Percentiles rank a stretch among this genome's conserved stretches.
These are phyloP conservation scores for Phialophora chinensis DNA, from an alignment of 2,329 filamentous ascomycete genomes.

Conservation along the genomic window DNA sequence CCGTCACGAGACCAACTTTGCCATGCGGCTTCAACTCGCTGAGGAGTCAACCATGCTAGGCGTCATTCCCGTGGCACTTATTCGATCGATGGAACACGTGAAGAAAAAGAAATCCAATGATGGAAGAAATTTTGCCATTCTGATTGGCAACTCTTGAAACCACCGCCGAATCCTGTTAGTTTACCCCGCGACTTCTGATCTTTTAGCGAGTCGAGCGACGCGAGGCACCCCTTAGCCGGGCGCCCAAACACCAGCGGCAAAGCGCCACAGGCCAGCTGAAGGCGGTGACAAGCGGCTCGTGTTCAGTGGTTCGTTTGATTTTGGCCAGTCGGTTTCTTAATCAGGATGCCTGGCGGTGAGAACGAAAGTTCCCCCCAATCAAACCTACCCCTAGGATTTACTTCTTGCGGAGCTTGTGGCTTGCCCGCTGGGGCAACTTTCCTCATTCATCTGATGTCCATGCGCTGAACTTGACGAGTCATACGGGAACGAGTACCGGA, in stretches of 20 bases:
- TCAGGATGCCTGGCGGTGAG: constrained; percentile 14
- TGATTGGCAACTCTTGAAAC: neutral
- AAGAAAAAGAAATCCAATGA: constrained; percentile 2
- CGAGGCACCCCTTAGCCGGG: neutral
- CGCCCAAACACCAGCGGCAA: neutral
- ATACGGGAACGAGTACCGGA: constrained; percentile 9
- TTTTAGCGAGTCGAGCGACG: neutral
- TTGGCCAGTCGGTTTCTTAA: neutral
- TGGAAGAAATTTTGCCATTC: neutral
- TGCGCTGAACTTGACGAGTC: neutral
- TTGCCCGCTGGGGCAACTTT: constrained; percentile 15
- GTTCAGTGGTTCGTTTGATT: neutral
- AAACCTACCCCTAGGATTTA: neutral
- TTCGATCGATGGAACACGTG: neutral
- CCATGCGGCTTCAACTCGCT: constrained; percentile 4
- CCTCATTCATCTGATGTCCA: constrained; percentile 11
- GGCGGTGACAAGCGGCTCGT: constrained; percentile 4
- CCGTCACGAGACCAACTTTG: constrained; percentile 17
- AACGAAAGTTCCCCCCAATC: constrained; percentile 9
- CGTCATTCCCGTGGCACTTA: neutral
- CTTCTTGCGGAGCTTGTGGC: neutral
- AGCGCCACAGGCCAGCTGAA: constrained; percentile 9
- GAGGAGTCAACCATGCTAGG: neutral
- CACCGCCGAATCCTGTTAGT: constrained; percentile 5
- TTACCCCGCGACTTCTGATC: constrained; percentile 7